A percentile compares a stretch with the other conserved stretches of the same genome.
Conservation (phyloP, 176 grass and related monocot genomes). For the maize (Zea mays) region DNA sequence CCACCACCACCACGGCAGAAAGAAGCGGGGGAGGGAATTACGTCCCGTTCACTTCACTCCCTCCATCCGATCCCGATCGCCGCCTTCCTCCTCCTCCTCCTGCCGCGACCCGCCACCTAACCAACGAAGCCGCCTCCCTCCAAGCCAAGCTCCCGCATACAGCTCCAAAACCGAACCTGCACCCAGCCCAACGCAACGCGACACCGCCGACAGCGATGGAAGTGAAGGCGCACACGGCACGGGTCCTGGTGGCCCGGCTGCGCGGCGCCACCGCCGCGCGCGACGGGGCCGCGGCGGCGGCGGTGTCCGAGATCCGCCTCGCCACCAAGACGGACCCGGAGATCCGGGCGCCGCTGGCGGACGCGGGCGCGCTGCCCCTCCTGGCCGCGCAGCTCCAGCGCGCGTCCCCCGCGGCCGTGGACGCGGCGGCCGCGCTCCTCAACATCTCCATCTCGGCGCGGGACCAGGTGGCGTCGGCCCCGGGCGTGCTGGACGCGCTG, state of each 20-base stretch:
- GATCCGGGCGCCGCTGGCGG: slow-evolving; percentile 52
- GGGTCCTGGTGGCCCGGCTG: slow-evolving; percentile 58
- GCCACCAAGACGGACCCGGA: slow-evolving; percentile 74
- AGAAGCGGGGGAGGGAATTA: neutral
- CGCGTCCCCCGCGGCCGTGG: slow-evolving; percentile 18
- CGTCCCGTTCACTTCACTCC: neutral
- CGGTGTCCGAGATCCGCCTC: slow-evolving; percentile 62
- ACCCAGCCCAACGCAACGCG: neutral
- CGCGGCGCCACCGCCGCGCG: slow-evolving; percentile 37
- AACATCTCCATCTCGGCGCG: slow-evolving; percentile 81
- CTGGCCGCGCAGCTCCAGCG: slow-evolving; percentile 51
- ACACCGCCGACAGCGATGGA: slow-evolving; percentile 50
- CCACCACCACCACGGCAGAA: neutral
- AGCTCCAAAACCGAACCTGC: slow-evolving; percentile 24
- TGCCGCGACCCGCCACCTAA: neutral
- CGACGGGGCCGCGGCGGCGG: slow-evolving; percentile 37
- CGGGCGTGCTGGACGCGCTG: slow-evolving; percentile 75
- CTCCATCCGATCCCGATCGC: neutral
- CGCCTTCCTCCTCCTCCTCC: neutral
- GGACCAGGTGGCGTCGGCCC: slow-evolving; percentile 61
- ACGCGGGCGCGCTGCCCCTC: slow-evolving; percentile 60
- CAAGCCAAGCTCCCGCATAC: neutral
- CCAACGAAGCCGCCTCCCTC: neutral
- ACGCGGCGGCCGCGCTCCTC: slow-evolving; percentile 83
- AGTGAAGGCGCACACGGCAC: slow-evolving; percentile 60